Evolutionary conservation across 371 early-diverging fungal genomes (phyloP).

Genomic region (Syncephalastrum racemosum): DNA sequence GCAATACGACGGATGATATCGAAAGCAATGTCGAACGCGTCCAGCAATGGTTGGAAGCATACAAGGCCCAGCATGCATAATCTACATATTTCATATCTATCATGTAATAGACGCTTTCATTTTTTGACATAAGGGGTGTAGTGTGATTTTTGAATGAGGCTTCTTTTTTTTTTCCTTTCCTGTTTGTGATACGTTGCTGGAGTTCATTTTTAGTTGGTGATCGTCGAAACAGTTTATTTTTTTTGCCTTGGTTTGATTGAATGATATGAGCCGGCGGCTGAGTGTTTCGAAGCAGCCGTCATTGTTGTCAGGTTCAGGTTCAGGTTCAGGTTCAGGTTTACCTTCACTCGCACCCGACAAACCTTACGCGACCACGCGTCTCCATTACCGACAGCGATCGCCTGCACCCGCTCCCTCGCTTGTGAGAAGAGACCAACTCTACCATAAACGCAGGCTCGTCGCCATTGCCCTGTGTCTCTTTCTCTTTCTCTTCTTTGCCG

Average conservation of each 20-base stretch:
- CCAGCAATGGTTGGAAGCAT: constrained; percentile 67
- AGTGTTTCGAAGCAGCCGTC: too few relatives aligned
- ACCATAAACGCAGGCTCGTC: not conserved
- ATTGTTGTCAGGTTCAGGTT: too few relatives aligned
- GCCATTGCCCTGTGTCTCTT: not conserved
- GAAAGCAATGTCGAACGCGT: constrained; percentile 83
- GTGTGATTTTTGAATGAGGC: not conserved
- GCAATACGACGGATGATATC: constrained; percentile 86
- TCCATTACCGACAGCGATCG: too few relatives aligned
- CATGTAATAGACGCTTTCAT: not conserved
- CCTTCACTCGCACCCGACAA: too few relatives aligned
- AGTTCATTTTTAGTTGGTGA: not conserved
- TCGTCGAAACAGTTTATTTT: not conserved
- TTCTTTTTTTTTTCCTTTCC: too few relatives aligned
- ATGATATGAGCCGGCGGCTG: not conserved
- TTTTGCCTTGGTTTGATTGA: not conserved
- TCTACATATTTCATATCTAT: constrained; percentile 1
- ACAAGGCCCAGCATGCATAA: constrained; percentile 36
- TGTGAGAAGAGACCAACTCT: not conserved
- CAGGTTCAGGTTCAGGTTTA: too few relatives aligned
- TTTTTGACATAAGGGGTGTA: not conserved
- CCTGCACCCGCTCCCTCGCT: not conserved
- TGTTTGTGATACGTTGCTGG: too few relatives aligned
- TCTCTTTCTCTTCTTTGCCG: not conserved
- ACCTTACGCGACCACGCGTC: too few relatives aligned